phyloP scores from a whole-genome alignment of 345 rosid genomes.

The Hibiscus mutabilis region DNA sequence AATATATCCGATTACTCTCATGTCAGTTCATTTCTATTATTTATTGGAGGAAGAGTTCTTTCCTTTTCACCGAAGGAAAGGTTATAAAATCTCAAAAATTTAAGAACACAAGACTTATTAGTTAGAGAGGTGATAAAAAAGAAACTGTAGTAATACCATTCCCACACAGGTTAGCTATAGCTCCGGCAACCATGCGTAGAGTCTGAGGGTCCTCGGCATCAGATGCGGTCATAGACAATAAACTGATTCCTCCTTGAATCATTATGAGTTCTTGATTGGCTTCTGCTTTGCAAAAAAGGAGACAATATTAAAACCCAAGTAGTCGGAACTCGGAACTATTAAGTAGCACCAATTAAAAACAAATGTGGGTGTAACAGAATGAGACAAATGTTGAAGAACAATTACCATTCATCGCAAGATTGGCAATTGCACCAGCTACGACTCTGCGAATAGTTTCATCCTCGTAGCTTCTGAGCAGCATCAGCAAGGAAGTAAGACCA shows the following conservation, averaged over 20 bases:
- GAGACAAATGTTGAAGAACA: too few species aligned
- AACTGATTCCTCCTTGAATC: slow-evolving; percentile 85
- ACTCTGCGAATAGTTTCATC: slow-evolving; percentile 93
- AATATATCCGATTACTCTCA: not conserved
- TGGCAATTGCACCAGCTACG: slow-evolving; percentile 97
- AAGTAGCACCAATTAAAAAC: too few species aligned
- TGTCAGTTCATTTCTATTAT: not conserved
- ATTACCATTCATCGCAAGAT: slow-evolving; percentile 97
- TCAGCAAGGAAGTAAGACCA: slow-evolving; percentile 82
- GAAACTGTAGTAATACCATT: slow-evolving; percentile 48
- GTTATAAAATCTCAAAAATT: not conserved
- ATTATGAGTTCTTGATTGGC: slow-evolving; percentile 93
- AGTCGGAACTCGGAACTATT: not conserved
- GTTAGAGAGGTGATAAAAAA: not conserved
- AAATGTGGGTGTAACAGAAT: too few species aligned
- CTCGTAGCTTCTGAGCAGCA: slow-evolving; percentile 81
- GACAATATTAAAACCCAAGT: not conserved
- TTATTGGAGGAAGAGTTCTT: not conserved
- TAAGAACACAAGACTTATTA: not conserved
- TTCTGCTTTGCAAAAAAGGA: slow-evolving; percentile 42
- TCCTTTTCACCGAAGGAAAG: not conserved
- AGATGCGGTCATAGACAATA: slow-evolving; percentile 72
- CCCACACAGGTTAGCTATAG: slow-evolving; percentile 95
- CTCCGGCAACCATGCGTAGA: slow-evolving; percentile 97
- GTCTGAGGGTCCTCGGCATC: slow-evolving; percentile 85